phyloP scores from a whole-genome alignment of 2,329 filamentous ascomycete species.

The Arthroderma uncinatum region DNA sequence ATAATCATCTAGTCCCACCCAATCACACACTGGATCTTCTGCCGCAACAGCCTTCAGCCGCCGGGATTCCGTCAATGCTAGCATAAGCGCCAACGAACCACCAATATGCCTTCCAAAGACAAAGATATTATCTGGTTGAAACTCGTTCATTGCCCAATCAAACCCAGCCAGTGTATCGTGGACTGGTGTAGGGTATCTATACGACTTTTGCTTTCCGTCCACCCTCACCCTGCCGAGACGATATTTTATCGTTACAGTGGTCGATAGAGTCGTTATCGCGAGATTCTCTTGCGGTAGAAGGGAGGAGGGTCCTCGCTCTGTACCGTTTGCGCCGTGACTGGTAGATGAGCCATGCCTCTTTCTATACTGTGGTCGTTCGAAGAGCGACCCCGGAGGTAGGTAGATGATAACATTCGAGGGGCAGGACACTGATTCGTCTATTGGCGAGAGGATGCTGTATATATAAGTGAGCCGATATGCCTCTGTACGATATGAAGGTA shows the following conservation, averaged over 20 bases:
- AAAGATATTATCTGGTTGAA: constrained; percentile 23
- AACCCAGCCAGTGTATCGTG: constrained; percentile 31
- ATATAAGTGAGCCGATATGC: not conserved
- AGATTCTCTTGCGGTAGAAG: constrained; percentile 20
- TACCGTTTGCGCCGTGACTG: not conserved
- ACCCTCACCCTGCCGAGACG: constrained; percentile 22
- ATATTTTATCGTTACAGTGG: constrained; percentile 33
- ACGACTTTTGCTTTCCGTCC: constrained; percentile 8
- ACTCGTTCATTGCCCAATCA: constrained; percentile 28
- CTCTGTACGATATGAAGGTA: not conserved
- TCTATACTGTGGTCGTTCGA: constrained; percentile 9
- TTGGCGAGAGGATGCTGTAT: constrained; percentile 8
- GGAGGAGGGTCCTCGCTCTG: not conserved
- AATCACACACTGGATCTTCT: constrained; percentile 29
- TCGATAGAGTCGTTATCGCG: constrained; percentile 24
- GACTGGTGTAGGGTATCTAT: constrained; percentile 28
- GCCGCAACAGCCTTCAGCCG: constrained; percentile 26
- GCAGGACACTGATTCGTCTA: not conserved
- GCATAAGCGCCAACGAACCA: constrained; percentile 34
- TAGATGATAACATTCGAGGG: constrained; percentile 27
- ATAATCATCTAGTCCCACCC: constrained; percentile 33
- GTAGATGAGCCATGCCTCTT: not conserved
- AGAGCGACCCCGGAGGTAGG: constrained; percentile 29
- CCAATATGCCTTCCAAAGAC: constrained; percentile 29
- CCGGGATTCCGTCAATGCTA: constrained; percentile 32